Percentiles rank a stretch among this genome's conserved stretches.
phyloP scores from a whole-genome alignment of 805 yeast species.

The Isabelozyma rhagii region DNA sequence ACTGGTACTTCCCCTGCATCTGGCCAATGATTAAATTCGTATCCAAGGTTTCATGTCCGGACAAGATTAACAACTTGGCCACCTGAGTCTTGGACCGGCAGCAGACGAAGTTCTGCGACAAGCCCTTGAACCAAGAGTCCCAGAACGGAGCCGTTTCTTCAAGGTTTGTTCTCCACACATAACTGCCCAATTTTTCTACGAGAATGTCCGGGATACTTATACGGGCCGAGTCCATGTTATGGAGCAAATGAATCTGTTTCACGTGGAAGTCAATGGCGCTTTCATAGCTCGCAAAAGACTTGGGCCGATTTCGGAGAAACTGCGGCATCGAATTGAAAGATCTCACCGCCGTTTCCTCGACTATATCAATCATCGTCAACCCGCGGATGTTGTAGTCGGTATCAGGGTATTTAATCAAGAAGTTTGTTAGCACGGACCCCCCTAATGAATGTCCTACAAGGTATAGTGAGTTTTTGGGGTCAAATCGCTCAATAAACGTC shows the following conservation, averaged over 20 bases:
- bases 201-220: constrained; percentile 73
- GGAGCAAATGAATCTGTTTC: constrained; percentile 45
- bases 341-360: constrained; percentile 84
- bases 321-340: constrained; percentile 64
- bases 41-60: constrained; percentile 88
- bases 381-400: constrained; percentile 49
- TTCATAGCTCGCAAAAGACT: constrained; percentile 45
- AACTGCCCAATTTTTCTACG: constrained; percentile 22
- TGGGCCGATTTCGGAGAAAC: constrained; percentile 68
- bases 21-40: constrained; percentile 87
- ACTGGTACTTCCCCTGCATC: constrained; percentile 96
- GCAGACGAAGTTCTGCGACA: constrained; percentile 51
- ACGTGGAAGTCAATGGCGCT: constrained; percentile 84
- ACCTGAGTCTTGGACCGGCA: constrained; percentile 28
- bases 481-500: constrained; percentile 24
- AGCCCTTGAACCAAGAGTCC: constrained; percentile 75
- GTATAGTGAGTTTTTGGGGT: constrained; percentile 36
- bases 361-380: constrained; percentile 80
- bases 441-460: constrained; percentile 91
- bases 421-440: constrained; percentile 69
- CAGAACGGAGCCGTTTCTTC: constrained; percentile 63
- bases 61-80: constrained; percentile 72
- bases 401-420: constrained; percentile 25
- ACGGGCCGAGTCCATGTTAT: constrained; percentile 59
- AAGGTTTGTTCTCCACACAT: constrained; percentile 67